Evolutionary conservation across 768 basidiomycete species (phyloP).

Genomic region (Serpula lacrymans): DNA sequence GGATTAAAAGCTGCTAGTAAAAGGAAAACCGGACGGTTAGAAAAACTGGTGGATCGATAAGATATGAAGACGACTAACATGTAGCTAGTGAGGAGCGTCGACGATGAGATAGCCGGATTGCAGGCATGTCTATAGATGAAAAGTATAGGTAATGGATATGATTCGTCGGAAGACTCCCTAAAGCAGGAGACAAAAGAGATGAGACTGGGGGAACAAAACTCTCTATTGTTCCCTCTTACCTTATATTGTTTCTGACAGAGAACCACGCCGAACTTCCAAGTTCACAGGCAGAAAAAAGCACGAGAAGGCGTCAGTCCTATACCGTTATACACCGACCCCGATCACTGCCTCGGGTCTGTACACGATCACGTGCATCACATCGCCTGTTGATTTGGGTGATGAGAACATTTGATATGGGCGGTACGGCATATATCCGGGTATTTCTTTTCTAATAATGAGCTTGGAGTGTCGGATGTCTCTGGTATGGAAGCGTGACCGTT

Average conservation of each 20-base stretch:
- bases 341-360: not conserved
- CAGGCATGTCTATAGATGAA: constrained; percentile 30
- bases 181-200: constrained; percentile 20
- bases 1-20: constrained; percentile 27
- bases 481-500: not conserved
- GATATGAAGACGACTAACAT: constrained; percentile 19
- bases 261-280: not conserved
- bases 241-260: constrained; percentile 17
- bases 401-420: not conserved
- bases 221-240: constrained; percentile 23
- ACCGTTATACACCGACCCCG: not conserved
- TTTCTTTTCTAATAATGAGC: not conserved
- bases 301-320: not conserved
- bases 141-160: constrained; percentile 10
- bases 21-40: not conserved
- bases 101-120: constrained; percentile 32
- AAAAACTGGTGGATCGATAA: not conserved
- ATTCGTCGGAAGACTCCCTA: constrained; percentile 5
- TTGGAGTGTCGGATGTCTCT: not conserved
- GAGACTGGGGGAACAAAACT: constrained; percentile 13
- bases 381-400: not conserved
- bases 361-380: not conserved
- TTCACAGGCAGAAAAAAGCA: constrained; percentile 1
- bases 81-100: constrained; percentile 39
- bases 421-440: not conserved